phyloP scores from a whole-genome alignment of 169 alveolate genomes.

The Cryptosporidium sp. region DNA sequence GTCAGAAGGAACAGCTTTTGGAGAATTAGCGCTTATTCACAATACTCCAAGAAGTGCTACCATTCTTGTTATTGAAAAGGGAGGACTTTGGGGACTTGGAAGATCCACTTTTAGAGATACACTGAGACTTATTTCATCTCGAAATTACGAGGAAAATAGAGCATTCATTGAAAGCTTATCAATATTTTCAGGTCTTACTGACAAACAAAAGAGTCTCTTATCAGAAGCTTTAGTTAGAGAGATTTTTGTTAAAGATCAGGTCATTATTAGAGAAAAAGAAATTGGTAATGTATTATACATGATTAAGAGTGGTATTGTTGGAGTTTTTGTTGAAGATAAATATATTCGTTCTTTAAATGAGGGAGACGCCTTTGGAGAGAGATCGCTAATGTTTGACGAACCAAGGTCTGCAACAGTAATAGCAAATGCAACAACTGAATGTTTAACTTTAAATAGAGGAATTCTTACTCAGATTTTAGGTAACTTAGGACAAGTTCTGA shows the following conservation, averaged over 20 bases:
- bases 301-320: constrained; percentile 90
- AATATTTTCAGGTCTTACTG: constrained; percentile 89
- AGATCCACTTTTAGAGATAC: constrained; percentile 91
- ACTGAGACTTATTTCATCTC: constrained; percentile 87
- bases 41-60: constrained; percentile 98
- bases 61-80: constrained; percentile 88
- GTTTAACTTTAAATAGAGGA: constrained; percentile 87
- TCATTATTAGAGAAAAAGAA: constrained; percentile 92
- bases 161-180: constrained; percentile 90
- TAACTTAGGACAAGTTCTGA: constrained; percentile 86
- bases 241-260: constrained; percentile 85
- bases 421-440: constrained; percentile 87
- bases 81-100: constrained; percentile 94
- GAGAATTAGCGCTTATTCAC: constrained; percentile 98
- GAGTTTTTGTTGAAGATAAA: constrained; percentile 85
- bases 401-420: constrained; percentile 94
- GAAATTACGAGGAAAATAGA: constrained; percentile 91
- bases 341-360: constrained; percentile 80
- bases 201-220: constrained; percentile 89
- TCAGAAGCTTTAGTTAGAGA: constrained; percentile 90
- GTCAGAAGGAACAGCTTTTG: constrained; percentile 95
- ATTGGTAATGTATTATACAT: constrained; percentile 91
- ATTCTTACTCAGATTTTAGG: constrained; percentile 87
- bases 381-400: constrained; percentile 91
- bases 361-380: constrained; percentile 95